A percentile compares a stretch with the other conserved stretches of the same genome.
Conservation (phyloP, 2,329 filamentous ascomycete genomes). For the Septoria petroselini region DNA sequence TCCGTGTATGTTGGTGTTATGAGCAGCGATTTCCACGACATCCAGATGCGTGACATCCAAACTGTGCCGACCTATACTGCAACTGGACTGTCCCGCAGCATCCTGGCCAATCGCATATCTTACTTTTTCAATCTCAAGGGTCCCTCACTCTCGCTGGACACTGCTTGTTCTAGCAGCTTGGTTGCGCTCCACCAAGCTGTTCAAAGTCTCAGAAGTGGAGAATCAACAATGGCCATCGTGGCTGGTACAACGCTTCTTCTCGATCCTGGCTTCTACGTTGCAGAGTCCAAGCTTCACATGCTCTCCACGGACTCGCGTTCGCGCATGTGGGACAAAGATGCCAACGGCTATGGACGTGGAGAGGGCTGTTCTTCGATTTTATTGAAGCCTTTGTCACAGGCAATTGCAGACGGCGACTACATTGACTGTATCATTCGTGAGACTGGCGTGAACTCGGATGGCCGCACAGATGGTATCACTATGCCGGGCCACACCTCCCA, state of each 20-base stretch:
- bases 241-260: conserved; percentile 30
- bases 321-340: conserved; percentile 37
- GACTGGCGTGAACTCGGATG: conserved; percentile 36
- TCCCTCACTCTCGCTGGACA: neutral
- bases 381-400: conserved; percentile 50
- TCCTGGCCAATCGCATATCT: conserved; percentile 23
- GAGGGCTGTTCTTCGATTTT: conserved; percentile 49
- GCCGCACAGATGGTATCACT: conserved; percentile 33
- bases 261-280: conserved; percentile 22
- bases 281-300: conserved; percentile 28
- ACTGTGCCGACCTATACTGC: conserved; percentile 22
- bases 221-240: conserved; percentile 23
- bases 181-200: conserved; percentile 35
- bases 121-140: conserved; percentile 23
- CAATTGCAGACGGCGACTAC: conserved; percentile 46
- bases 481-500: conserved; percentile 28
- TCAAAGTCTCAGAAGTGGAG: conserved; percentile 28
- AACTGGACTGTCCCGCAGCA: conserved; percentile 12
- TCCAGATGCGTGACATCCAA: conserved; percentile 18
- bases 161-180: conserved; percentile 1
- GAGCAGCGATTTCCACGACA: conserved; percentile 19
- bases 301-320: conserved; percentile 34
- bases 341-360: conserved; percentile 52
- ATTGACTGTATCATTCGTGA: conserved; percentile 41
- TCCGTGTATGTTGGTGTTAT: conserved; percentile 20